A percentile compares a stretch with the other conserved stretches of the same genome.
Conservation (phyloP, 2,329 filamentous ascomycete genomes). For the Fusarium proliferatum region DNA sequence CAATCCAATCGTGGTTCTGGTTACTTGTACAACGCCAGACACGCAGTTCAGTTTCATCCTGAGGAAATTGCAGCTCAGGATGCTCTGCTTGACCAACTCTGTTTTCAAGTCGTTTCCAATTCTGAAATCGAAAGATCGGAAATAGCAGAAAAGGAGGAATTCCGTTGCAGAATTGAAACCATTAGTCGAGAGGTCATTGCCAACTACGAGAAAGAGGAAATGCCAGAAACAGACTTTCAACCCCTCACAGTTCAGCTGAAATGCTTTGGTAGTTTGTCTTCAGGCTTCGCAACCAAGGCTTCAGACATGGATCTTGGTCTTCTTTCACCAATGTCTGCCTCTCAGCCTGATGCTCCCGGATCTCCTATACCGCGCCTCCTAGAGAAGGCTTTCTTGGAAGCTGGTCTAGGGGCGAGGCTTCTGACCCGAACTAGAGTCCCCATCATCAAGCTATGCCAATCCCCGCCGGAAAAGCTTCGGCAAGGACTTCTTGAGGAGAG, state of each 20-base stretch:
- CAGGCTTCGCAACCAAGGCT: constrained; percentile 87
- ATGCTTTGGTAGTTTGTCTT: constrained; percentile 84
- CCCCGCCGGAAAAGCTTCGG: constrained; percentile 70
- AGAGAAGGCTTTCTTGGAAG: constrained; percentile 78
- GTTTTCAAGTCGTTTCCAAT: constrained; percentile 57
- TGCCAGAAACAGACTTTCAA: constrained; percentile 59
- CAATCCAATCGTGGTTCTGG: constrained; percentile 28
- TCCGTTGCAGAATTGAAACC: constrained; percentile 72
- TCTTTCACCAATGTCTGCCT: constrained; percentile 70
- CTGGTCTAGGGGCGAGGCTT: constrained; percentile 79
- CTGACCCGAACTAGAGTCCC: constrained; percentile 84
- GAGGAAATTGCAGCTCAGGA: constrained; percentile 63
- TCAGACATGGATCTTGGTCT: constrained; percentile 92
- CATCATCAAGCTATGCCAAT: constrained; percentile 87
- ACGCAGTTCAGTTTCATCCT: constrained; percentile 47
- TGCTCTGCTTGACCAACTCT: constrained; percentile 61
- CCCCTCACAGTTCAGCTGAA: constrained; percentile 71
- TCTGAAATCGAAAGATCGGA: constrained; percentile 74
- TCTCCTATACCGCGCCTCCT: constrained; percentile 78
- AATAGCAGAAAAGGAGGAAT: constrained; percentile 75
- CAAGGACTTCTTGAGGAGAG: constrained; percentile 72
- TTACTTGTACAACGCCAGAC: constrained; percentile 39
- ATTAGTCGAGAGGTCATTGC: constrained; percentile 71
- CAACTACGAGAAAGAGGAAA: constrained; percentile 59
- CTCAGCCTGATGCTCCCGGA: constrained; percentile 63